phyloP scores from a whole-genome alignment of 2,329 filamentous ascomycete species.

The Colletotrichum orbiculare region DNA sequence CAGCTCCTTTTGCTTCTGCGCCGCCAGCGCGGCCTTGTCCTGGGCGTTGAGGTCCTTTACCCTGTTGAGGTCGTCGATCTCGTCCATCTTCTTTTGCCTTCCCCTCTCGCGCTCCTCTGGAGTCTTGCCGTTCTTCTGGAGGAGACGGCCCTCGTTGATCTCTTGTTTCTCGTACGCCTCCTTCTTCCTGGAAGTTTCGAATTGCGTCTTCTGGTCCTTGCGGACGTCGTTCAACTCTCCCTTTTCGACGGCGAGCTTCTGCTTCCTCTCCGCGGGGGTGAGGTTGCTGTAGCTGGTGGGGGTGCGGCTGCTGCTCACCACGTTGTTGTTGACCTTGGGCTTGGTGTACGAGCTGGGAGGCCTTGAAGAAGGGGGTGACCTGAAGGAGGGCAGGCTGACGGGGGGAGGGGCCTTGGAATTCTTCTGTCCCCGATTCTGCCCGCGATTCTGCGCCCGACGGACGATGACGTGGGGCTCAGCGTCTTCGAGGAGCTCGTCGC shows the following conservation, averaged over 20 bases:
- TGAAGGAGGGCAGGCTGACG: no score
- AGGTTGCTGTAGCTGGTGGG: background rate
- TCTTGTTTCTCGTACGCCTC: background rate
- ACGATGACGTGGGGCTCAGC: background rate
- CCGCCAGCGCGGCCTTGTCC: background rate
- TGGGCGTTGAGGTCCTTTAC: background rate
- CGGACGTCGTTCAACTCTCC: background rate
- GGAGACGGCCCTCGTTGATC: background rate
- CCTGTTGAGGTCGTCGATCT: background rate
- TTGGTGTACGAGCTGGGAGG: no score
- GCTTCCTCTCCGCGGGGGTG: background rate
- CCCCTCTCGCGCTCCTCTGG: background rate
- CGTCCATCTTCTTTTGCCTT: background rate
- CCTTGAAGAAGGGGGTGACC: no score
- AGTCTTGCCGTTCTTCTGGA: background rate
- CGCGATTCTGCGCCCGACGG: background rate
- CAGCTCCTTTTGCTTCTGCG: slow-evolving; percentile 4
- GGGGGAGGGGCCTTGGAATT: background rate
- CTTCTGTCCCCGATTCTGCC: slow-evolving; percentile 1
- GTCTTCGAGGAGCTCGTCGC: background rate
- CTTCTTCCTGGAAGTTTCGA: no score
- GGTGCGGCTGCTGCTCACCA: no score
- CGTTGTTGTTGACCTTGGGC: no score
- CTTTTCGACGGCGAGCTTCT: slow-evolving; percentile 1
- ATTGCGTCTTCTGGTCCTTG: background rate